Evolutionary conservation across 1,139 yeast genomes (phyloP).

Genomic region (Suhomyces chickasaworum): DNA sequence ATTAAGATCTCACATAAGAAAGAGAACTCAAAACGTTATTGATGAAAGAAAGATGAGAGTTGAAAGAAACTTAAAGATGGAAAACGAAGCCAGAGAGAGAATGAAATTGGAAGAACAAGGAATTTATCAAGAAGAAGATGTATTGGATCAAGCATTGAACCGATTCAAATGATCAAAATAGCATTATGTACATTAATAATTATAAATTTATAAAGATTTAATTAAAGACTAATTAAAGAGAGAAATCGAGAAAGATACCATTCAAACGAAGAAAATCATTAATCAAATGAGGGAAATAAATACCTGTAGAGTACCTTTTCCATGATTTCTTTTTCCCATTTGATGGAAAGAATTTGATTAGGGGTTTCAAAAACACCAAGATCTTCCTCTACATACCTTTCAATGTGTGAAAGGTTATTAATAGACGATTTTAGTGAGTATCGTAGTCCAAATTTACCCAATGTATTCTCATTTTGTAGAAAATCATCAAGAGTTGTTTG

Average conservation of each 20-base stretch:
- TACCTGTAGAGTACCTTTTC: conserved; percentile 15
- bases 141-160: conserved; percentile 57
- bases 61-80: conserved; percentile 74
- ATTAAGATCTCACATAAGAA: conserved; percentile 76
- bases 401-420: neutral
- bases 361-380: conserved; percentile 18
- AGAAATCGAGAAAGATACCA: no score
- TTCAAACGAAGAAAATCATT: no score
- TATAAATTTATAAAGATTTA: no score
- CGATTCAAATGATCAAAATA: conserved; percentile 45
- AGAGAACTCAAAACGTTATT: conserved; percentile 81
- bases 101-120: conserved; percentile 52
- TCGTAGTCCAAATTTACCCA: neutral
- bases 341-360: conserved; percentile 18
- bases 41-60: conserved; percentile 84
- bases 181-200: conserved; percentile 9
- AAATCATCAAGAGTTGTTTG: neutral
- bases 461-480: neutral
- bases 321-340: conserved; percentile 28
- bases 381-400: neutral
- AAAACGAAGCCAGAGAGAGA: conserved; percentile 70
- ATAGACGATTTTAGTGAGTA: neutral
- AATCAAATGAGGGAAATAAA: neutral
- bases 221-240: no score
- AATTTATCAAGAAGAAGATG: conserved; percentile 52